These are phyloP conservation scores for Plasmodium coatneyi DNA, from an alignment of 169 alveolate species.

Conservation along the genomic window DNA sequence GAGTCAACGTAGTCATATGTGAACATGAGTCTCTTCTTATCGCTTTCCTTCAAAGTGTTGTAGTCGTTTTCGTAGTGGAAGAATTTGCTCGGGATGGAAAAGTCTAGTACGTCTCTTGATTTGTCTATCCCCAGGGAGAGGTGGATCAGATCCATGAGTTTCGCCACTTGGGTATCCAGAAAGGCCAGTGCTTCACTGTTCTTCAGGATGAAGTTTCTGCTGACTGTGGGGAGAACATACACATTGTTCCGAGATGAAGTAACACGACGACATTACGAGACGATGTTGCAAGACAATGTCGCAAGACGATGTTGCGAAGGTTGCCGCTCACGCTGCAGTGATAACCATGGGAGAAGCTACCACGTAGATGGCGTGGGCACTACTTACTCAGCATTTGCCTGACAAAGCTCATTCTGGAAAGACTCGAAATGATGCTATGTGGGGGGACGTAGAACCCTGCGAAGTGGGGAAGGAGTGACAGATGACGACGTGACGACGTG, in stretches of 20 bases:
- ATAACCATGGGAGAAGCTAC: neutral
- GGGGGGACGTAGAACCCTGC: conserved; percentile 54
- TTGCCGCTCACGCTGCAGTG: neutral
- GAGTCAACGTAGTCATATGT: conserved; percentile 43
- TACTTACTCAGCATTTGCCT: conserved; percentile 47
- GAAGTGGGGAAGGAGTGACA: neutral
- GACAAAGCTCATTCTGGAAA: neutral
- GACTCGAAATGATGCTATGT: neutral
- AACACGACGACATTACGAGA: no score
- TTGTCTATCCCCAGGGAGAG: conserved; percentile 11
- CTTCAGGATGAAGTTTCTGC: conserved; percentile 36
- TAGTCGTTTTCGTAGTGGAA: conserved; percentile 17
- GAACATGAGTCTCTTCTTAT: neutral
- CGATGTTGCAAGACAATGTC: no score
- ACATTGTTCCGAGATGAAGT: no score
- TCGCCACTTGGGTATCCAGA: conserved; percentile 55
- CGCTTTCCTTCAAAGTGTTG: neutral
- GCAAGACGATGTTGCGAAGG: neutral
- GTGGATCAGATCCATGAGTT: conserved; percentile 26
- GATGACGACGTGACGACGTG: neutral
- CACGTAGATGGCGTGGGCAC: neutral
- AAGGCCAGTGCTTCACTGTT: neutral
- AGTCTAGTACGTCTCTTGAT: neutral
- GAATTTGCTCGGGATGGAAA: conserved; percentile 2
- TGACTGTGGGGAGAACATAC: neutral